phyloP scores from a whole-genome alignment of 2,329 filamentous ascomycete species.

The Akanthomyces lecanii region DNA sequence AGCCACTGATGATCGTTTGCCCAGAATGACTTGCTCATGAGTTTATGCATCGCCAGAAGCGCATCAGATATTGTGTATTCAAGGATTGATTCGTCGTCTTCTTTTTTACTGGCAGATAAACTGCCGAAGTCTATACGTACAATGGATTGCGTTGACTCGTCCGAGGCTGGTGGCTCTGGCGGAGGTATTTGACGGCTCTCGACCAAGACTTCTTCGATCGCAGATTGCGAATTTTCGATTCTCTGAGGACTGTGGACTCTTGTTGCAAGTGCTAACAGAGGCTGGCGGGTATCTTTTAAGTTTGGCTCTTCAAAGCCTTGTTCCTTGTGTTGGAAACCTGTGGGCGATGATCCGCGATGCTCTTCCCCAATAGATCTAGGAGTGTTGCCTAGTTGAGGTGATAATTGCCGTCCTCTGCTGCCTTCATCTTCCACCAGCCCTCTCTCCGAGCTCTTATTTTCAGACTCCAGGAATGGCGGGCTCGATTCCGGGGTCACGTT shows the following conservation, averaged over 20 bases:
- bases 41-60: neutral
- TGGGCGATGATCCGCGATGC: neutral
- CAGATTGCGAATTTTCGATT: neutral
- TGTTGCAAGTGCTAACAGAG: neutral
- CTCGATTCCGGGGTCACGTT: neutral
- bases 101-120: neutral
- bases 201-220: neutral
- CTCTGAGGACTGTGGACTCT: no score
- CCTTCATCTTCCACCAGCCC: neutral
- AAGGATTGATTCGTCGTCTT: neutral
- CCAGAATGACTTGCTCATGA: conserved; percentile 3
- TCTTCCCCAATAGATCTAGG: neutral
- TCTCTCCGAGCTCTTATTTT: neutral
- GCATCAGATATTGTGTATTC: conserved; percentile 1
- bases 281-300: no score
- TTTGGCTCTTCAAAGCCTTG: neutral
- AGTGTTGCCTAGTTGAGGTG: neutral
- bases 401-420: neutral
- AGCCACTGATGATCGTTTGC: neutral
- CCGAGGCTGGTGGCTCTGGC: neutral
- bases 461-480: neutral
- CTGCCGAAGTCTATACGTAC: no score
- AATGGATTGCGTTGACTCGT: neutral
- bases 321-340: neutral
- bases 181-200: no score